Conservation (phyloP, 2,329 filamentous ascomycete species). For the Cladosporium sp. region DNA sequence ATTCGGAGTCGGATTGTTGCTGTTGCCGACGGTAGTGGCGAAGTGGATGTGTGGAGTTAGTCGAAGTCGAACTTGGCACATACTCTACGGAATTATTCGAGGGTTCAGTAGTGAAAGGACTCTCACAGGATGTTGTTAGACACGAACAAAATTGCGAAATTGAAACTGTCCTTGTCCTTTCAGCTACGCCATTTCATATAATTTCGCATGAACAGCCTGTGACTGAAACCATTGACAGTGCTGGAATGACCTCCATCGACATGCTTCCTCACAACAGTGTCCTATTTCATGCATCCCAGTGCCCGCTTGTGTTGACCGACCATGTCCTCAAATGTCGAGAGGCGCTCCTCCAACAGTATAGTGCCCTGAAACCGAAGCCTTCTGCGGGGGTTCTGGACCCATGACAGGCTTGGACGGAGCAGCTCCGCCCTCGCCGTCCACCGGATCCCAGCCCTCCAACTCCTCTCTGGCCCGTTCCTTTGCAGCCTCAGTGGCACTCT, state of each 20-base stretch:
- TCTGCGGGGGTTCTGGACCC: not conserved
- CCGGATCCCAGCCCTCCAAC: constrained; percentile 33
- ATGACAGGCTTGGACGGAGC: constrained; percentile 9
- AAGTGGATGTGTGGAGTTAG: constrained; percentile 22
- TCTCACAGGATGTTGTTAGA: no score
- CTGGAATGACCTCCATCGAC: no score
- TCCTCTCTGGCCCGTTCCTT: constrained; percentile 35
- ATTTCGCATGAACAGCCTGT: no score
- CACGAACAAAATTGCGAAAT: no score
- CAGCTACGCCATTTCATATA: no score
- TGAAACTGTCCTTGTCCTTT: no score
- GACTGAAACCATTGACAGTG: no score
- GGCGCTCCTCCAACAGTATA: constrained; percentile 21
- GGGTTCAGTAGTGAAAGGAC: no score
- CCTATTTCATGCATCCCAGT: no score
- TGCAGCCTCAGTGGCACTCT: constrained; percentile 26
- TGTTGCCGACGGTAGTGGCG: constrained; percentile 40
- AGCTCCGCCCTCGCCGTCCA: constrained; percentile 33
- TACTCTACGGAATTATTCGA: not conserved
- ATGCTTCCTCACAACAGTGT: no score
- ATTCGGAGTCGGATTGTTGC: constrained; percentile 52
- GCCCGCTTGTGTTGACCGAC: no score
- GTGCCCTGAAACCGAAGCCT: constrained; percentile 8
- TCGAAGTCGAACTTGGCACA: not conserved
- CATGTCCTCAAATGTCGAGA: constrained; percentile 18